phyloP scores from a whole-genome alignment of 257 asterid genomes.

The Verbena officinalis region DNA sequence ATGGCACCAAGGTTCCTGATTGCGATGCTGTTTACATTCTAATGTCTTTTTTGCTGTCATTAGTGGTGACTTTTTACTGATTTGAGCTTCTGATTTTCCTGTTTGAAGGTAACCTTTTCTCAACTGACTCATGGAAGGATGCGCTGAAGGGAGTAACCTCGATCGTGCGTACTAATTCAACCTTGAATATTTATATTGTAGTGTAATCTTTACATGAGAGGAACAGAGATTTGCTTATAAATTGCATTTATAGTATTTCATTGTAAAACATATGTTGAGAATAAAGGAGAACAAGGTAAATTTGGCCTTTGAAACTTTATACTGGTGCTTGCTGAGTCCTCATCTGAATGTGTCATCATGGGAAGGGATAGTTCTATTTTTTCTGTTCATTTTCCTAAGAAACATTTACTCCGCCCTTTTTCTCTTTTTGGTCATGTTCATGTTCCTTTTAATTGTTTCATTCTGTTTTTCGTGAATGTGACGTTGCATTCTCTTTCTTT shows the following conservation, averaged over 20 bases:
- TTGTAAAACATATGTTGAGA: constrained; percentile 7
- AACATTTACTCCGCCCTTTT: neutral
- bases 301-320: constrained; percentile 7
- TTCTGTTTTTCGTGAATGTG: neutral
- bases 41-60: constrained; percentile 15
- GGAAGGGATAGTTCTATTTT: neutral
- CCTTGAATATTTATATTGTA: constrained; percentile 17
- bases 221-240: too few species aligned
- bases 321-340: neutral
- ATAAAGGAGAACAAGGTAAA: neutral
- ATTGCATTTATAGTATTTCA: too few species aligned
- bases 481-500: neutral
- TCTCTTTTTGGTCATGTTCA: neutral
- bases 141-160: constrained; percentile 92
- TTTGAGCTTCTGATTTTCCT: constrained; percentile 31
- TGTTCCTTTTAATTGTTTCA: neutral
- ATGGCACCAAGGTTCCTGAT: constrained; percentile 87
- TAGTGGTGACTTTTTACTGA: constrained; percentile 9
- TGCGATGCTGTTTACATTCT: constrained; percentile 24
- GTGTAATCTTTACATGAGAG: neutral
- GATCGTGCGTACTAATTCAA: constrained; percentile 57
- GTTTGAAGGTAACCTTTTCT: constrained; percentile 76
- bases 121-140: constrained; percentile 85
- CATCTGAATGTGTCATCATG: neutral
- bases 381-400: neutral